A percentile compares a stretch with the other conserved stretches of the same genome.
Conservation (phyloP, 2,329 filamentous ascomycete genomes). For the Eutypa lata region DNA sequence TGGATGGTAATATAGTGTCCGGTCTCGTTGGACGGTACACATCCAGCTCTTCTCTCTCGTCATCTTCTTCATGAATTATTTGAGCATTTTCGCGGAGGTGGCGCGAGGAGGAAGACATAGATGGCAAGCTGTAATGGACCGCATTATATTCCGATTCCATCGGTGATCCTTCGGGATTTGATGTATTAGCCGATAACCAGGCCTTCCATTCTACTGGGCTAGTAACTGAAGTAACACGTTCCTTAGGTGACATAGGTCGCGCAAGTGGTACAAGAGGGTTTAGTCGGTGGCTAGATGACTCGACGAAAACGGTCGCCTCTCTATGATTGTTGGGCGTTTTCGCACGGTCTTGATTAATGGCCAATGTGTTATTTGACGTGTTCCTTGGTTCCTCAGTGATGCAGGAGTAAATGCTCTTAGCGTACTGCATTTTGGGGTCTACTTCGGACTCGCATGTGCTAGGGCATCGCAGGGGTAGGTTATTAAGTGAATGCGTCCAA, state of each 20-base stretch:
- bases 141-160: conserved; percentile 2
- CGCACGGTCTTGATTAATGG: conserved; percentile 12
- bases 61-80: conserved; percentile 38
- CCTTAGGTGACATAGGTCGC: conserved; percentile 17
- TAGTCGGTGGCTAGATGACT: conserved; percentile 26
- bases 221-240: conserved; percentile 29
- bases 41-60: conserved; percentile 3
- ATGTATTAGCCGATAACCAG: conserved; percentile 50
- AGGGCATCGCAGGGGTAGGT: conserved; percentile 36
- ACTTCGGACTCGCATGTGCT: conserved; percentile 38
- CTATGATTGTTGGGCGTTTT: conserved; percentile 21
- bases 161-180: conserved; percentile 38
- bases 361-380: conserved; percentile 7
- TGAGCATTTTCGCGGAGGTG: conserved; percentile 51
- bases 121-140: conserved; percentile 14
- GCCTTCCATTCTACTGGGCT: conserved; percentile 50
- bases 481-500: conserved; percentile 40
- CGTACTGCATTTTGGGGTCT: conserved; percentile 35
- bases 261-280: background rate
- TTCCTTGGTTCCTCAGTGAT: conserved; percentile 18
- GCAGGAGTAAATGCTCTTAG: conserved; percentile 50
- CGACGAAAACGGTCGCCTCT: conserved; percentile 32
- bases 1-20: conserved; percentile 3
- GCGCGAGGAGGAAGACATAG: conserved; percentile 23
- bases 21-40: conserved; percentile 13